These are phyloP conservation scores for Syzygium aqueum DNA, from an alignment of 345 rosid species.

Conservation along the genomic window DNA sequence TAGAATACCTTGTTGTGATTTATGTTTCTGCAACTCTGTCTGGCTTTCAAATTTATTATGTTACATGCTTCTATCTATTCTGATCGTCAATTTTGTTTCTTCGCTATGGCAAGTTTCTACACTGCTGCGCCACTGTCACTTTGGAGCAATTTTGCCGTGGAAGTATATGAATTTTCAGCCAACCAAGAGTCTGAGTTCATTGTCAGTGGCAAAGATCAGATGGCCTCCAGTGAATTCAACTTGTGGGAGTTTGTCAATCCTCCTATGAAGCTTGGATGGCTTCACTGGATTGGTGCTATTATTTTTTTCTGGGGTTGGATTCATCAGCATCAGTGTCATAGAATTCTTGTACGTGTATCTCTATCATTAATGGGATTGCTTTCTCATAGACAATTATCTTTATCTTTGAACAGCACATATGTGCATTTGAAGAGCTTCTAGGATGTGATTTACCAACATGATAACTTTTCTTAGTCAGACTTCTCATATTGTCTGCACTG, in stretches of 20 bases:
- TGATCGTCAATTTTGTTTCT: background rate
- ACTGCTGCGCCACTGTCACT: slow-evolving; percentile 50
- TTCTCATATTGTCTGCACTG: slow-evolving; percentile 15
- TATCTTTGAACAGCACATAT: background rate
- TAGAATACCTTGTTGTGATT: background rate
- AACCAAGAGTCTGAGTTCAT: slow-evolving; percentile 27
- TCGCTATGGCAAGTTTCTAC: slow-evolving; percentile 40
- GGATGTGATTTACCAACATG: background rate
- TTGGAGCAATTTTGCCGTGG: slow-evolving; percentile 28
- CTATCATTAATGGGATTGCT: background rate
- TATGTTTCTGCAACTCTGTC: background rate
- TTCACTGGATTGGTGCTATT: slow-evolving; percentile 46
- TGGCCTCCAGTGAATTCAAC: slow-evolving; percentile 17
- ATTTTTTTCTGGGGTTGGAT: slow-evolving; percentile 66
- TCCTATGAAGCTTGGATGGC: slow-evolving; percentile 43
- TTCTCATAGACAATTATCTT: background rate
- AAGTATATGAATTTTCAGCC: slow-evolving; percentile 30
- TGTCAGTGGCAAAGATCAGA: slow-evolving; percentile 26
- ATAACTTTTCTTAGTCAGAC: slow-evolving; percentile 39
- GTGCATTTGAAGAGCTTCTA: background rate
- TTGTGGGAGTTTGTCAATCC: slow-evolving; percentile 20
- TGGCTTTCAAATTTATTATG: background rate
- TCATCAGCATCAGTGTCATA: slow-evolving; percentile 59
- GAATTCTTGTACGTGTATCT: slow-evolving; percentile 41
- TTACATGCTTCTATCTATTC: background rate